These are phyloP conservation scores for Fonsecaea monophora DNA, from an alignment of 2,329 filamentous ascomycete species.

Conservation along the genomic window DNA sequence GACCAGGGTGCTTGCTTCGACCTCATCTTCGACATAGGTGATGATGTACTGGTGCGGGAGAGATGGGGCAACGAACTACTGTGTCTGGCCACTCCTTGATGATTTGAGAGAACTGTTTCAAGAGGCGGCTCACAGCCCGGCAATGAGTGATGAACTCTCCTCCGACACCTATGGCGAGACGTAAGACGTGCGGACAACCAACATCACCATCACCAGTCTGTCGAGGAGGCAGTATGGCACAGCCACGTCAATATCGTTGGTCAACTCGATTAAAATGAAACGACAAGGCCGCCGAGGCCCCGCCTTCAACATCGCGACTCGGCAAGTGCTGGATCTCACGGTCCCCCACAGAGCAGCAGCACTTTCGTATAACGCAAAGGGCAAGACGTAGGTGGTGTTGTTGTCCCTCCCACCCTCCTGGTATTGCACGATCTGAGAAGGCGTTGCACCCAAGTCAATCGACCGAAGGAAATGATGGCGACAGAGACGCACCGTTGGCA, in stretches of 20 bases:
- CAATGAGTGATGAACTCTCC: not conserved
- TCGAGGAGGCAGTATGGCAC: not conserved
- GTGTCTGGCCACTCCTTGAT: not conserved
- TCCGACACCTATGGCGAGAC: not conserved
- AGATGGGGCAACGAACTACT: not conserved
- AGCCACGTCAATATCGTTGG: not conserved
- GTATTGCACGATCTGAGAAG: too few relatives aligned
- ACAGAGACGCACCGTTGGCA: too few relatives aligned
- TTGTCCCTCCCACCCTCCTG: too few relatives aligned
- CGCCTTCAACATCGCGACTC: not conserved
- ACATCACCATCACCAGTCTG: not conserved
- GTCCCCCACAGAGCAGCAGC: constrained; percentile 9
- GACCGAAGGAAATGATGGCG: too few relatives aligned
- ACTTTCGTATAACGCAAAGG: constrained; percentile 2
- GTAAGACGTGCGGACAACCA: constrained; percentile 14
- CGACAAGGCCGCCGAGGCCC: not conserved
- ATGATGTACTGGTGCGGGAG: not conserved
- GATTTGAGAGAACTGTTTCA: not conserved
- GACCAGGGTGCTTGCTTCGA: not conserved
- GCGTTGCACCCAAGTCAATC: too few relatives aligned
- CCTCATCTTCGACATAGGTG: not conserved
- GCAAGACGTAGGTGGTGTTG: too few relatives aligned
- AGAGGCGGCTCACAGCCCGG: not conserved
- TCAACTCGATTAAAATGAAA: not conserved
- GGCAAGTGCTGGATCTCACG: not conserved